Evolutionary conservation across 768 basidiomycete species (phyloP), one percentile per base, ranked within the genome.

Genomic region (Trametes cingulata): DNA sequence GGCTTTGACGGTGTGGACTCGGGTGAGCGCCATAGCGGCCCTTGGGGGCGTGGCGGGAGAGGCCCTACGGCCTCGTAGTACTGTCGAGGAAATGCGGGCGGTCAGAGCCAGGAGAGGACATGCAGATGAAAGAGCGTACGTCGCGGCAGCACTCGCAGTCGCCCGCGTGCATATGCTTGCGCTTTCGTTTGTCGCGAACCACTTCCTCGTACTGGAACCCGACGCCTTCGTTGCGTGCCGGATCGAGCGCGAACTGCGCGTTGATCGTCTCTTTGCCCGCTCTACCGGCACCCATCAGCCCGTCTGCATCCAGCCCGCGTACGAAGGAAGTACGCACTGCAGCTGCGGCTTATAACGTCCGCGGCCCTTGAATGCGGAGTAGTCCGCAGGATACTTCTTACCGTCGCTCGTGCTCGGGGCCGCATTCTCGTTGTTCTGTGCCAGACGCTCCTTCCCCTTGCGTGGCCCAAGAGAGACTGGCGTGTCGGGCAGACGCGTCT

Each of bases 81-180:
- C 93, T 94, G 62, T 8, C 15, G 27, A 24, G n/a, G 19, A 39
- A 35, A 36, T 48, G 54, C 33, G 20, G 36, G 59, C 10, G 22
- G 25, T 52, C 22, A 55, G 39, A 37, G 12, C 24, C 46, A 39
- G 27, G 59, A 35, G 20, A 39, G 20, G 27, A n/a, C n/a, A n/a
- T n/a, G 42, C 42, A 36, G 20, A 40, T 42, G n/a, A 29, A 25
- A 19, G 15, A 74, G 15, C 56, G 13, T 67, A 92, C 93, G 49
- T 86, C 87, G 40, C 78, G 82, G 70, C 94, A 96, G 60, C 86
- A 88, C 63, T 91, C 90, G 70, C 93, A 96, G 62, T 93, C 91
- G 1, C 80, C 84, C 3, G 82, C 94, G 50, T 88, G 79, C 79
- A 96, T 80, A 52, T 76, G 75, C 64, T 78, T 79, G 33, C 95